A percentile compares a stretch with the other conserved stretches of the same genome.
Evolutionary conservation across 768 basidiomycete species (phyloP).

Genomic region (Rhodosporidiobolus sp.): DNA sequence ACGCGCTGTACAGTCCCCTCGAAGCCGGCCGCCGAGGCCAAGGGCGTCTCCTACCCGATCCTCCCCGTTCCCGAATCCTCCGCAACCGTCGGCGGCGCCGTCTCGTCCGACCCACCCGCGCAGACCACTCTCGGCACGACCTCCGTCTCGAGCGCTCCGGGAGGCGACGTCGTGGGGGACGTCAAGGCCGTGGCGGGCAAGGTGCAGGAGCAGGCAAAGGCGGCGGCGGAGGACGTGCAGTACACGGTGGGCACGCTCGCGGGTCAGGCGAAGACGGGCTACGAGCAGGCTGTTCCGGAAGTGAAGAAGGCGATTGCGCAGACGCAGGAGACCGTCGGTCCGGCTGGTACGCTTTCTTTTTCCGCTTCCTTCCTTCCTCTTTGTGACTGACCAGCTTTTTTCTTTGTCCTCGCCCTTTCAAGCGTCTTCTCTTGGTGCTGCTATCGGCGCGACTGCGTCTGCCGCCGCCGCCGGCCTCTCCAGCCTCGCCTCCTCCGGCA

Average conservation of each 20-base stretch:
- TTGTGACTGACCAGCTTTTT: not conserved
- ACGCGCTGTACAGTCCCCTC: constrained; percentile 8
- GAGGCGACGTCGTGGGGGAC: not conserved
- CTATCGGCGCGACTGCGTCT: constrained; percentile 4
- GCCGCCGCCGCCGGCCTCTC: constrained; percentile 23
- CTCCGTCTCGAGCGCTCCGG: not conserved
- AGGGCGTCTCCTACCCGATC: not conserved
- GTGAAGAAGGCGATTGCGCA: constrained; percentile 13
- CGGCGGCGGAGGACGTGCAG: not conserved
- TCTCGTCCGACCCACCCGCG: constrained; percentile 11
- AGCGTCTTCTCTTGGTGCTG: constrained; percentile 17
- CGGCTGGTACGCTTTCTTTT: constrained; percentile 5
- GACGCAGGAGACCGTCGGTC: constrained; percentile 17
- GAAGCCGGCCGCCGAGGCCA: not conserved
- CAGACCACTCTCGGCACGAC: not conserved
- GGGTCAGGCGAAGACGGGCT: not conserved
- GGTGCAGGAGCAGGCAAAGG: not conserved
- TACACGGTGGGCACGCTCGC: not conserved
- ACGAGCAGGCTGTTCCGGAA: constrained; percentile 12
- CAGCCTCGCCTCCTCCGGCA: constrained; percentile 1
- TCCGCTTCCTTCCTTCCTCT: not conserved
- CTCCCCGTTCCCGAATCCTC: constrained; percentile 31
- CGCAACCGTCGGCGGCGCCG: constrained; percentile 17
- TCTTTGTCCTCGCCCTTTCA: too few relatives aligned
- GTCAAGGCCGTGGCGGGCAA: not conserved